Evolutionary conservation across 768 basidiomycete genomes (phyloP).

Genomic region (Gloeopeniophorella convolvens): DNA sequence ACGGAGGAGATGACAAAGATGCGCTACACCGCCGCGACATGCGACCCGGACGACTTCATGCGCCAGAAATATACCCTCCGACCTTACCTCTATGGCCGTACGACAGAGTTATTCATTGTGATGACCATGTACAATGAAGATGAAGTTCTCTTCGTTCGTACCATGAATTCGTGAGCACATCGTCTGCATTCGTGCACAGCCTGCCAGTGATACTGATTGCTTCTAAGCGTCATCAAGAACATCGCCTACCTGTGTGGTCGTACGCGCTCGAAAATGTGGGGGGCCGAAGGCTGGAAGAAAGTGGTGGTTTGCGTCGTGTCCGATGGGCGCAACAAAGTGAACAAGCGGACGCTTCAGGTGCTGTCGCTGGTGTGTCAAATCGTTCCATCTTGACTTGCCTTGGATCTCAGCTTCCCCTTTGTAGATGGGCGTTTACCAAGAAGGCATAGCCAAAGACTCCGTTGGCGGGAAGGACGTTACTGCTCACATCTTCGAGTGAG

Average conservation of each 20-base stretch:
- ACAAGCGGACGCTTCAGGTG: conserved; percentile 87
- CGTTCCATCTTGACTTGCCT: no score
- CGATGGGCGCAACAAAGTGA: conserved; percentile 80
- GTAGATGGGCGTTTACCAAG: conserved; percentile 86
- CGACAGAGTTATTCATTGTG: conserved; percentile 90
- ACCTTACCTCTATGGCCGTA: conserved; percentile 69
- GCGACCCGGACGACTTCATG: conserved; percentile 88
- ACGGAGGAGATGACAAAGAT: conserved; percentile 77
- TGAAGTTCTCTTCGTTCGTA: conserved; percentile 67
- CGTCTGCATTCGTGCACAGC: neutral
- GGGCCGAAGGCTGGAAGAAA: conserved; percentile 86
- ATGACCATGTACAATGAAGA: conserved; percentile 98
- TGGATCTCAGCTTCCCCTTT: no score
- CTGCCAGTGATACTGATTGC: conserved; percentile 2
- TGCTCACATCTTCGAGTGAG: conserved; percentile 88
- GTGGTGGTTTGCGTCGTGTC: conserved; percentile 85
- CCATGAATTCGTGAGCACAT: conserved; percentile 72
- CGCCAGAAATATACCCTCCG: conserved; percentile 68
- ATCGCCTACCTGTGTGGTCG: conserved; percentile 71
- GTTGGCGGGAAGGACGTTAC: conserved; percentile 87
- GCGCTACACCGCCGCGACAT: conserved; percentile 84
- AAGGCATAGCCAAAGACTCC: conserved; percentile 85
- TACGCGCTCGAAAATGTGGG: conserved; percentile 71
- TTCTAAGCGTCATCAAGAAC: conserved; percentile 74
- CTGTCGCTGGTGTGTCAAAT: conserved; percentile 68